Percentiles rank a stretch among this genome's conserved stretches.
phyloP scores from a whole-genome alignment of 2,329 filamentous ascomycete species.

The Colletotrichum lentis region DNA sequence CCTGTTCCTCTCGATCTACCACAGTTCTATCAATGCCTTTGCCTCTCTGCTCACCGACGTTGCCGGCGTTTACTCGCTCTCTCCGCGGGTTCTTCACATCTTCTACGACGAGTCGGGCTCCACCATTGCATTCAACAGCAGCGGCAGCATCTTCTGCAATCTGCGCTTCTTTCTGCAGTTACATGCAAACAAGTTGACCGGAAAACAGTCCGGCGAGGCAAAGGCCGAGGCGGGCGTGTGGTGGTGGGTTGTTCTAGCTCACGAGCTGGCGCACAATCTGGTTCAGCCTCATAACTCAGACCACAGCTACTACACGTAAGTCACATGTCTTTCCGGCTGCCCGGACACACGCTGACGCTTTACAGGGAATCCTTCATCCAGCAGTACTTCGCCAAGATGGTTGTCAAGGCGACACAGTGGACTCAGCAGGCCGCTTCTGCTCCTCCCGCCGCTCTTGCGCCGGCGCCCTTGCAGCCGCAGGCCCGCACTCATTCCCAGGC shows the following conservation, averaged over 20 bases:
- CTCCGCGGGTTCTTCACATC: constrained; percentile 76
- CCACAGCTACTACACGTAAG: constrained; percentile 83
- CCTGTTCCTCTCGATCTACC: constrained; percentile 68
- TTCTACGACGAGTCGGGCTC: constrained; percentile 82
- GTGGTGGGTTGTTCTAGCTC: constrained; percentile 96
- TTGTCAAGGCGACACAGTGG: constrained; percentile 60
- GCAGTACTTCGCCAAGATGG: constrained; percentile 77
- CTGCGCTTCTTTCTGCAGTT: constrained; percentile 84
- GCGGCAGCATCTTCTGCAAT: constrained; percentile 92
- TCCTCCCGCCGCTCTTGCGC: constrained; percentile 26
- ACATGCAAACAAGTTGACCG: constrained; percentile 65
- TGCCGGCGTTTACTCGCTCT: constrained; percentile 75
- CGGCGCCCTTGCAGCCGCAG: constrained; percentile 16
- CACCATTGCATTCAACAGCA: constrained; percentile 92
- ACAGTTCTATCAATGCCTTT: constrained; percentile 72
- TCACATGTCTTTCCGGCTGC: constrained; percentile 26
- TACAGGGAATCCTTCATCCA: constrained; percentile 77
- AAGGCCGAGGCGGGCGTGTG: constrained; percentile 76
- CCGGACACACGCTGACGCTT: constrained; percentile 18
- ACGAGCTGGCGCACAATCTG: constrained; percentile 95
- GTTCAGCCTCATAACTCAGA: constrained; percentile 78
- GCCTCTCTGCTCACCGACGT: constrained; percentile 74
- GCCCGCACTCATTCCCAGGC: constrained; percentile 14
- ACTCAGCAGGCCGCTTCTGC: constrained; percentile 28
- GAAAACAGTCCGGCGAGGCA: constrained; percentile 49